A percentile compares a stretch with the other conserved stretches of the same genome.
phyloP scores from a whole-genome alignment of 495 filamentous ascomycete genomes.

The Daldinia decipiens region DNA sequence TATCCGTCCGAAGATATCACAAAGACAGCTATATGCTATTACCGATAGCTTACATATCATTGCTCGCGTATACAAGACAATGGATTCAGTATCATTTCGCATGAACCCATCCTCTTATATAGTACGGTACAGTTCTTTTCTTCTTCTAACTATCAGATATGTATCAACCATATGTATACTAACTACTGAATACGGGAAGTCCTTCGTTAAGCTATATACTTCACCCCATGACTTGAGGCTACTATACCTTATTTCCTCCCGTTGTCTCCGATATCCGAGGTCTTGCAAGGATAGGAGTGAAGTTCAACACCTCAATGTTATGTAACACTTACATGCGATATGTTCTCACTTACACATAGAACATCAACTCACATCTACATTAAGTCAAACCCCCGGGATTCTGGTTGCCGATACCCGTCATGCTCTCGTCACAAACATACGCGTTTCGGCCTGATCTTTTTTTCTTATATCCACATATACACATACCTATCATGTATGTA shows the following conservation, averaged over 20 bases:
- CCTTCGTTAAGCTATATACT: not conserved
- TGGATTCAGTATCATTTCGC: slow-evolving; percentile 15
- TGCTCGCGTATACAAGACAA: slow-evolving; percentile 16
- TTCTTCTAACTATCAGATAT: slow-evolving; percentile 4
- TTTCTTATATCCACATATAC: not conserved
- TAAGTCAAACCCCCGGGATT: not conserved
- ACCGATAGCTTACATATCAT: slow-evolving; percentile 23
- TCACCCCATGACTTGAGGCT: not conserved
- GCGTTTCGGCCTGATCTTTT: not conserved
- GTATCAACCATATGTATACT: not conserved
- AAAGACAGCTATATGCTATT: slow-evolving; percentile 5
- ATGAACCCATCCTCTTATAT: slow-evolving; percentile 8
- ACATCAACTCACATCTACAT: not conserved
- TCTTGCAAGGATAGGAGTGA: not conserved
- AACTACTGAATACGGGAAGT: not conserved
- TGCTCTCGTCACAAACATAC: not conserved
- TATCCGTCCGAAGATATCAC: slow-evolving; percentile 29
- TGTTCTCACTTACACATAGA: not conserved
- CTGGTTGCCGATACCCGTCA: not conserved
- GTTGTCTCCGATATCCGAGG: not conserved
- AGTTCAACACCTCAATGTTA: not conserved
- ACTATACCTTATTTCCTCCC: not conserved
- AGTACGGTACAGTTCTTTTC: slow-evolving; percentile 9
- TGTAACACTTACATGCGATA: not conserved
- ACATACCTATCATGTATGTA: not conserved